These are phyloP conservation scores for Straminergon stramineum DNA, from an alignment of 225 moss, liverwort and hornwort species.

Conservation along the genomic window DNA sequence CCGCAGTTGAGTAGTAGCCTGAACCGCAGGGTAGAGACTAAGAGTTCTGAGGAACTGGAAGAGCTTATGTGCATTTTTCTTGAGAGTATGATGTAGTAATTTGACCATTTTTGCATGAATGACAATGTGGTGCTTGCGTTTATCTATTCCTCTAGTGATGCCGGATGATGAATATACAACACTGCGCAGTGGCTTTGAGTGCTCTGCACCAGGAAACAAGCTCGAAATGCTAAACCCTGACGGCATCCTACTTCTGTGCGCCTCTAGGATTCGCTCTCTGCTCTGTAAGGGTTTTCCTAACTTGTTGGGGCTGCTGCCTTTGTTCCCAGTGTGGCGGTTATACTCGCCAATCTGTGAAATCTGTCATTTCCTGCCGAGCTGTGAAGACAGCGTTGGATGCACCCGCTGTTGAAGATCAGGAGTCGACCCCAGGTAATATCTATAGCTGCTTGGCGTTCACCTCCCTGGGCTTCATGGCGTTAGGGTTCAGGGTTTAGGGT, in stretches of 20 bases:
- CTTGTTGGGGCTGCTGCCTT: background rate
- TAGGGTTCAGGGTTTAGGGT: constrained; percentile 1
- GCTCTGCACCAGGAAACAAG: constrained; percentile 2
- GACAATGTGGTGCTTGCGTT: background rate
- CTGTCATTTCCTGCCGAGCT: constrained; percentile 24
- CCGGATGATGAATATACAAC: background rate
- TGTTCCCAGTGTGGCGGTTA: constrained; percentile 8
- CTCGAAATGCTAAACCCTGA: background rate
- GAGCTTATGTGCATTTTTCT: background rate
- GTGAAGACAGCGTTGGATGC: constrained; percentile 25
- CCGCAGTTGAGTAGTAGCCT: background rate
- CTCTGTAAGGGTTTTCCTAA: background rate
- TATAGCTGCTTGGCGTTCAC: background rate
- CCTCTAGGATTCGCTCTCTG: background rate
- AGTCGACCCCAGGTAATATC: constrained; percentile 29
- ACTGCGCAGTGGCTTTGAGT: constrained; percentile 12
- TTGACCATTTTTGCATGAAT: background rate
- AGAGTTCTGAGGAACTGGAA: background rate
- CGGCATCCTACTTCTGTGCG: background rate
- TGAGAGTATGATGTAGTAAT: background rate
- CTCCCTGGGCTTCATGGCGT: background rate
- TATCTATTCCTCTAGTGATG: background rate
- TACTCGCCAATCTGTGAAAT: background rate
- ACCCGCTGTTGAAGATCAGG: constrained; percentile 29
- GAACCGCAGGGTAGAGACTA: background rate